Evolutionary conservation across 2,329 filamentous ascomycete species (phyloP).

Genomic region (Neoscytalidium dimidiatum): DNA sequence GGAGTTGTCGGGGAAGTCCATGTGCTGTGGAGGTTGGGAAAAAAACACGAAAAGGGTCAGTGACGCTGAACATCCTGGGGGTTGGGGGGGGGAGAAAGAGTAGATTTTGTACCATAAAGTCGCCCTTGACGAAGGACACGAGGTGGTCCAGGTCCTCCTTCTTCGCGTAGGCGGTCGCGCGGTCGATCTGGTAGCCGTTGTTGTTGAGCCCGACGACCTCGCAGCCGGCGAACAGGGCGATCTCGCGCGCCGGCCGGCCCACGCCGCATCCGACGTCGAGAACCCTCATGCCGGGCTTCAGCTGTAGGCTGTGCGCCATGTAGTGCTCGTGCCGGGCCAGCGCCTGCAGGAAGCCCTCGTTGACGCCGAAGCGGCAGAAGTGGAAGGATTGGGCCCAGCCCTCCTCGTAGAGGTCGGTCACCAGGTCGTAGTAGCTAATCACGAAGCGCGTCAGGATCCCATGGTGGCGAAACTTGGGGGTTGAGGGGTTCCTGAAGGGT

Average conservation of each 20-base stretch:
- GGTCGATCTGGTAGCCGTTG: constrained; percentile 98
- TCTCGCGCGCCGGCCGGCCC: constrained; percentile 91
- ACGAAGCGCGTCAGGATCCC: constrained; percentile 33
- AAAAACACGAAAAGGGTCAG: constrained; percentile 80
- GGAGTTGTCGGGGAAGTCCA: constrained; percentile 87
- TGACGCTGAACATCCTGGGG: constrained; percentile 27
- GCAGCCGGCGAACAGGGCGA: constrained; percentile 89
- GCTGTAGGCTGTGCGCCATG: constrained; percentile 83
- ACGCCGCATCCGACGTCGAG: constrained; percentile 97
- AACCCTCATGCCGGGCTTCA: constrained; percentile 84
- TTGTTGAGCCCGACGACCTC: constrained; percentile 95
- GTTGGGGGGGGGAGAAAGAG: constrained; percentile 64
- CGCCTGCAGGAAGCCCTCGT: constrained; percentile 85
- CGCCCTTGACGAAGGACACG: constrained; percentile 85
- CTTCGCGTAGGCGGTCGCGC: constrained; percentile 80
- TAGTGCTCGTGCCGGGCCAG: constrained; percentile 98
- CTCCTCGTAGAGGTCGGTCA: constrained; percentile 95
- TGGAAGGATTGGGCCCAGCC: constrained; percentile 97
- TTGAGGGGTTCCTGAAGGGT: no score
- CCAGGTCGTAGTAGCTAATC: constrained; percentile 88
- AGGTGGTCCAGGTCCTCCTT: constrained; percentile 83
- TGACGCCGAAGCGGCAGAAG: constrained; percentile 89
- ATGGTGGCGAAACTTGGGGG: no score
- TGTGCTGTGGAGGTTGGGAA: constrained; percentile 71
- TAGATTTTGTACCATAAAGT: constrained; percentile 74